Conservation (phyloP, 768 basidiomycete species). For the Kondoa malvinella region DNA sequence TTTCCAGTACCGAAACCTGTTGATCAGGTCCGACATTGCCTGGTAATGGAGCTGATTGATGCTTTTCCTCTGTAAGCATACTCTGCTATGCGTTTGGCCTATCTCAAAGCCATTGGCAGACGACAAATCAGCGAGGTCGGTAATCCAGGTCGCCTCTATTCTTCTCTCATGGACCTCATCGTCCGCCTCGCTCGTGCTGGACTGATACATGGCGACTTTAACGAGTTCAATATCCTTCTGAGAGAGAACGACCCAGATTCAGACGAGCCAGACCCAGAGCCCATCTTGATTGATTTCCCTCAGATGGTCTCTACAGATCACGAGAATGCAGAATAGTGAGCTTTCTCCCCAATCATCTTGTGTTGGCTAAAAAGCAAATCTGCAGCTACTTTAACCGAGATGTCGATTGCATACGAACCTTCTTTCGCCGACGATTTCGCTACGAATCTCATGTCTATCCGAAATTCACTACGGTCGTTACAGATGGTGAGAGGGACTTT, state of each 20-base stretch:
- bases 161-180: conserved; percentile 81
- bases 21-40: conserved; percentile 84
- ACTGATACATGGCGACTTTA: conserved; percentile 97
- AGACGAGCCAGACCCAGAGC: conserved; percentile 21
- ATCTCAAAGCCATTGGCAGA: conserved; percentile 33
- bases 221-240: conserved; percentile 97
- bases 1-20: conserved; percentile 88
- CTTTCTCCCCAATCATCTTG: background rate
- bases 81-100: background rate
- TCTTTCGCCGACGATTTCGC: conserved; percentile 75
- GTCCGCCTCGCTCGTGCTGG: conserved; percentile 84
- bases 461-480: conserved; percentile 44
- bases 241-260: conserved; percentile 36
- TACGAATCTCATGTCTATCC: conserved; percentile 86
- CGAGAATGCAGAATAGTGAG: conserved; percentile 86
- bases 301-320: conserved; percentile 99
- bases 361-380: background rate
- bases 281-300: conserved; percentile 92
- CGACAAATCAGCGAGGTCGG: conserved; percentile 72
- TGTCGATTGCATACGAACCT: conserved; percentile 84
- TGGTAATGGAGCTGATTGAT: conserved; percentile 91
- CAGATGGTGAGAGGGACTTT: conserved; percentile 43
- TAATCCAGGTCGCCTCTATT: conserved; percentile 78
- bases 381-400: conserved; percentile 95
- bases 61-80: conserved; percentile 70